Base-by-base conservation (phyloP, 495 filamentous ascomycete species). In the Xylaria intraflava region DNA sequence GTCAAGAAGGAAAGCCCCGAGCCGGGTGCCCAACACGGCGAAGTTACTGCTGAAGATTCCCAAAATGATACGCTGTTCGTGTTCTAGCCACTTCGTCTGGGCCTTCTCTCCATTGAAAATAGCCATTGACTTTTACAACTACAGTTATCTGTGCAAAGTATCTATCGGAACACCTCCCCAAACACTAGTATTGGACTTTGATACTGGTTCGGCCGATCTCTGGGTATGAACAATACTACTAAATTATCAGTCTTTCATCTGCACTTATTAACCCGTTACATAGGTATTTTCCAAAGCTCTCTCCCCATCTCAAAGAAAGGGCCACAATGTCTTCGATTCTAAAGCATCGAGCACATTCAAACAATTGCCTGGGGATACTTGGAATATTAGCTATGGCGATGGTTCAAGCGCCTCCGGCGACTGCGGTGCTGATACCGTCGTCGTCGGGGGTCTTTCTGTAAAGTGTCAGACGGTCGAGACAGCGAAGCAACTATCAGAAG, bases 381-480 rank as follows among this genome's bases (percentile, higher is more conserved):
- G 85, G 87, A 71, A 79, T 67, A 89, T 90, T 61, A 75, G 78
- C 36, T 90, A 90, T 62, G 85, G 86, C 22, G 87, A 92, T 66
- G 76, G 78, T 22, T 87, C 83, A 33, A 78, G 76, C 2, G 86
- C 86, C 10, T 88, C 83, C 9, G 87, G 87, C 29, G 73, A 67
- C 39, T 85, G 89, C 30, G 86, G 85, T 46, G 84, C 78, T n/a
- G 87, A 91, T 42, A 72, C 75, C 46, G 71, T 91, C 19, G 72
- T 72, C 7, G 59, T 91, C 49, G 87, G 87, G 17, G 85, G 83
- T n/a, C 65, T 89, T n/a, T 64, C 69, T 17, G 76, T 90, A 64
- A 74, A 84, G 63, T 69, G 76, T 41, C 88, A 90, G 68, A 78
- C 83, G 22, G 71, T 92, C 52, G 84, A 89, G 64, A 72, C 88